A percentile compares a stretch with the other conserved stretches of the same genome.
Conservation (phyloP, 768 basidiomycete genomes). For the Chalciporus chontae region DNA sequence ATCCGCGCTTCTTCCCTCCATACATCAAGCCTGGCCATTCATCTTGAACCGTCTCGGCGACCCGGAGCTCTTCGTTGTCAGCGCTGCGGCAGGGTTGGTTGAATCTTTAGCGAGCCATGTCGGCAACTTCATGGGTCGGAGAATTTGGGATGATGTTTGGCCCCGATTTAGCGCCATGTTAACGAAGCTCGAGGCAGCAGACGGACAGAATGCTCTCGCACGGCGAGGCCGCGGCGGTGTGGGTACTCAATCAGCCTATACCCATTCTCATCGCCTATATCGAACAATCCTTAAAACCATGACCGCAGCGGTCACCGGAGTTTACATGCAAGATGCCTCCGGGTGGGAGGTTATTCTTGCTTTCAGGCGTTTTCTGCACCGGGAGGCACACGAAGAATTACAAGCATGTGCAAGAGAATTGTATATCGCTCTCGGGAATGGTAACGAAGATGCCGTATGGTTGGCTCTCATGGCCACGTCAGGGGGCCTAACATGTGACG, state of each 20-base stretch:
- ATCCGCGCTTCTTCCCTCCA: constrained; percentile 73
- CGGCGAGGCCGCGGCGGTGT: constrained; percentile 48
- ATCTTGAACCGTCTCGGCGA: constrained; percentile 81
- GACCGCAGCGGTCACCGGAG: constrained; percentile 58
- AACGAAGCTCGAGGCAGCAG: constrained; percentile 54
- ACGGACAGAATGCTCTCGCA: constrained; percentile 63
- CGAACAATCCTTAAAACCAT: constrained; percentile 73
- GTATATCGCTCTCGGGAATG: constrained; percentile 54
- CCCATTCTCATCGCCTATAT: constrained; percentile 78
- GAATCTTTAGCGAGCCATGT: constrained; percentile 64
- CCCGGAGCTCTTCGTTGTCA: constrained; percentile 73
- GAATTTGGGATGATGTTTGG: constrained; percentile 93
- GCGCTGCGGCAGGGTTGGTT: constrained; percentile 70
- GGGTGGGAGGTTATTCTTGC: constrained; percentile 79
- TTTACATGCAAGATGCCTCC: constrained; percentile 65
- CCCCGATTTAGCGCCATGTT: constrained; percentile 71
- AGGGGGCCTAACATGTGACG: constrained; percentile 37
- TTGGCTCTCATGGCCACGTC: constrained; percentile 59
- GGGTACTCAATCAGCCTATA: constrained; percentile 70
- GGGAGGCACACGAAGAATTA: constrained; percentile 66
- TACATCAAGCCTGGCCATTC: constrained; percentile 93
- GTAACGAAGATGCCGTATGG: constrained; percentile 86
- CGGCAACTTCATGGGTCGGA: constrained; percentile 81
- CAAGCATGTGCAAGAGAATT: constrained; percentile 62
- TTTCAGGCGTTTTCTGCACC: constrained; percentile 75